Conservation (phyloP, 352 stramenopile species). For the Phytophthora boehmeriae region DNA sequence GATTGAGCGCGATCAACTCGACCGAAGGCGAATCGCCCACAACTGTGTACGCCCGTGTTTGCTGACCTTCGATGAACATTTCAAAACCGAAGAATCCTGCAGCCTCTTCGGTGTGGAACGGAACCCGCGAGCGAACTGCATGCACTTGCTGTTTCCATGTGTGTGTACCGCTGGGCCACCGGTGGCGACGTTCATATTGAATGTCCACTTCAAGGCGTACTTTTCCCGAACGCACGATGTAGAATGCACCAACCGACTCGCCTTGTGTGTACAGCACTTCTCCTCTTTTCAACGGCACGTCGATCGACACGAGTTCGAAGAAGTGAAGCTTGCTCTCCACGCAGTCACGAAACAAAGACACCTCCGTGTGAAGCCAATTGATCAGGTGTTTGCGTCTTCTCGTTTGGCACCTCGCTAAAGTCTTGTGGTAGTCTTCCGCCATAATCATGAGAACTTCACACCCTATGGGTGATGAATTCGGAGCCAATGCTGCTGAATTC, state of each 20-base stretch:
- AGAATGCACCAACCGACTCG: constrained; percentile 69
- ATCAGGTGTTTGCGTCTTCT: constrained; percentile 69
- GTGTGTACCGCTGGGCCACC: constrained; percentile 57
- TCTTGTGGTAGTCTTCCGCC: constrained; percentile 78
- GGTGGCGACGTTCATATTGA: constrained; percentile 69
- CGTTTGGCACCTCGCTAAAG: constrained; percentile 64
- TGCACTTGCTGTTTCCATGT: constrained; percentile 65
- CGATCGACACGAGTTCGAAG: constrained; percentile 79
- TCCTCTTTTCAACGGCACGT: constrained; percentile 63
- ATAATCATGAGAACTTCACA: constrained; percentile 72
- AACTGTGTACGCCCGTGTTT: constrained; percentile 56
- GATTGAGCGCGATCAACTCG: constrained; percentile 68
- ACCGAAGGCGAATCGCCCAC: constrained; percentile 58
- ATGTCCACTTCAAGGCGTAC: constrained; percentile 72
- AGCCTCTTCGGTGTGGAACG: constrained; percentile 54
- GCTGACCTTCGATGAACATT: constrained; percentile 66
- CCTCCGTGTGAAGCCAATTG: constrained; percentile 70
- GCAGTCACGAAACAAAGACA: constrained; percentile 70
- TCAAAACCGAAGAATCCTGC: constrained; percentile 73
- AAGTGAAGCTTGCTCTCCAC: constrained; percentile 80
- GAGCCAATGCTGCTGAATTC: constrained; percentile 4
- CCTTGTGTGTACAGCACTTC: constrained; percentile 66
- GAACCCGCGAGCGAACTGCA: constrained; percentile 50
- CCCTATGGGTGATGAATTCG: constrained; percentile 24
- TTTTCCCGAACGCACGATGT: constrained; percentile 63